These are phyloP conservation scores for Discostella pseudostelligera DNA, from an alignment of 108 stramenopile genomes.

Conservation along the genomic window DNA sequence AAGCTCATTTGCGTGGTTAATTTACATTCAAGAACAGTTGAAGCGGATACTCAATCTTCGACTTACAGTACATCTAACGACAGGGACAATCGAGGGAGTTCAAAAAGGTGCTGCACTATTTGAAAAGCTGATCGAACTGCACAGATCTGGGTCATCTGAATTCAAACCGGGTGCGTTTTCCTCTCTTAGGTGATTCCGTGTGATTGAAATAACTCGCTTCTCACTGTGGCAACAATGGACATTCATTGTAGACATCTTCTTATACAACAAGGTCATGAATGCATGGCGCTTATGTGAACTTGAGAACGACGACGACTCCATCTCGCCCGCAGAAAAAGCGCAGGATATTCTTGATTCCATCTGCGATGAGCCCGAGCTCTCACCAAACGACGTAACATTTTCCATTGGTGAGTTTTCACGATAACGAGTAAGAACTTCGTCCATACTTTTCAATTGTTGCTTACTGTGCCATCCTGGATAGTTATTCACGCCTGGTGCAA, in stretches of 20 bases:
- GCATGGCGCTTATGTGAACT: slow-evolving; percentile 37
- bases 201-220: too few relatives aligned
- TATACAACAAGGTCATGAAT: slow-evolving; percentile 39
- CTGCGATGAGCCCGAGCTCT: slow-evolving; percentile 16
- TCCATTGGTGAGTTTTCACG: too few relatives aligned
- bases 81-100: slow-evolving; percentile 36
- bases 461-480: too few relatives aligned
- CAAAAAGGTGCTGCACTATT: slow-evolving; percentile 33
- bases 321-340: slow-evolving; percentile 29
- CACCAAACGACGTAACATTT: slow-evolving; percentile 37
- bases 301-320: slow-evolving; percentile 3
- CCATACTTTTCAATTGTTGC: too few relatives aligned
- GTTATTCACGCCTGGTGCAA: slow-evolving; percentile 43
- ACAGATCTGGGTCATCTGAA: slow-evolving; percentile 24
- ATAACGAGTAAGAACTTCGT: too few relatives aligned
- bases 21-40: neutral
- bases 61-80: slow-evolving; percentile 13
- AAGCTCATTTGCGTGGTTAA: neutral
- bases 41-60: neutral
- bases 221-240: neutral
- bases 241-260: slow-evolving; percentile 18
- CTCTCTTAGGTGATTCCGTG: neutral
- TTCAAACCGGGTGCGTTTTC: slow-evolving; percentile 32
- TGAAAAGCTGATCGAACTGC: slow-evolving; percentile 29
- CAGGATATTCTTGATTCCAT: slow-evolving; percentile 29